These are phyloP conservation scores for Fonsecaea erecta DNA, from an alignment of 2,329 filamentous ascomycete species.

Conservation along the genomic window DNA sequence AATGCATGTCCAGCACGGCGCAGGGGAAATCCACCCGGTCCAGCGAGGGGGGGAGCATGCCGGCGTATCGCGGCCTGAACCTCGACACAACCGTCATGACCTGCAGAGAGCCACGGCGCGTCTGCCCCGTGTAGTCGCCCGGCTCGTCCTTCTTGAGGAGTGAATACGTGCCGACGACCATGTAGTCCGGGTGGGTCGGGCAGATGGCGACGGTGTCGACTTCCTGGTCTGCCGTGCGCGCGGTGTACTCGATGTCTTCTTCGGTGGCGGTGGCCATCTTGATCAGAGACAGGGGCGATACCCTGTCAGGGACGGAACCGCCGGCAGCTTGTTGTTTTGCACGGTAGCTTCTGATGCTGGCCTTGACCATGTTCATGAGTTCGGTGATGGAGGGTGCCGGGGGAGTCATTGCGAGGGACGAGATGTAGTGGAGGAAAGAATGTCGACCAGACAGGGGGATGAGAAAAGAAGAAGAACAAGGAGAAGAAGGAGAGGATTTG, in stretches of 20 bases:
- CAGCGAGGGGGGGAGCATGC: conserved; percentile 29
- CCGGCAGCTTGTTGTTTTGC: conserved; percentile 6
- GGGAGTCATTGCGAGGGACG: conserved; percentile 14
- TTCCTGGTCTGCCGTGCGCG: conserved; percentile 31
- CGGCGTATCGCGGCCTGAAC: conserved; percentile 22
- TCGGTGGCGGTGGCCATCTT: conserved; percentile 9
- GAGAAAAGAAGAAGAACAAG: too few relatives aligned
- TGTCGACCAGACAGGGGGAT: background rate
- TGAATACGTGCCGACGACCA: conserved; percentile 37
- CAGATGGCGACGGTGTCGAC: conserved; percentile 33
- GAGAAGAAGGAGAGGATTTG: background rate
- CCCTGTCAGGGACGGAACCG: background rate
- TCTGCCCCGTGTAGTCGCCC: conserved; percentile 22
- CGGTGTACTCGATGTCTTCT: conserved; percentile 22
- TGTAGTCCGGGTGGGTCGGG: conserved; percentile 31
- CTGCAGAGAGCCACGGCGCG: conserved; percentile 30
- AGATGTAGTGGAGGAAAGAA: background rate
- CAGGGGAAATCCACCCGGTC: conserved; percentile 50
- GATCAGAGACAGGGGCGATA: background rate
- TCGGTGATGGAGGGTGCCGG: conserved; percentile 22
- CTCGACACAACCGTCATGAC: conserved; percentile 25
- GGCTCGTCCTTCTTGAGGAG: conserved; percentile 26
- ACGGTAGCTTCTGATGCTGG: conserved; percentile 20
- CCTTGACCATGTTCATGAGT: conserved; percentile 22
- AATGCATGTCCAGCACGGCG: conserved; percentile 84